These are phyloP conservation scores for Diaporthe destruens DNA, from an alignment of 2,329 filamentous ascomycete genomes.

Conservation along the genomic window DNA sequence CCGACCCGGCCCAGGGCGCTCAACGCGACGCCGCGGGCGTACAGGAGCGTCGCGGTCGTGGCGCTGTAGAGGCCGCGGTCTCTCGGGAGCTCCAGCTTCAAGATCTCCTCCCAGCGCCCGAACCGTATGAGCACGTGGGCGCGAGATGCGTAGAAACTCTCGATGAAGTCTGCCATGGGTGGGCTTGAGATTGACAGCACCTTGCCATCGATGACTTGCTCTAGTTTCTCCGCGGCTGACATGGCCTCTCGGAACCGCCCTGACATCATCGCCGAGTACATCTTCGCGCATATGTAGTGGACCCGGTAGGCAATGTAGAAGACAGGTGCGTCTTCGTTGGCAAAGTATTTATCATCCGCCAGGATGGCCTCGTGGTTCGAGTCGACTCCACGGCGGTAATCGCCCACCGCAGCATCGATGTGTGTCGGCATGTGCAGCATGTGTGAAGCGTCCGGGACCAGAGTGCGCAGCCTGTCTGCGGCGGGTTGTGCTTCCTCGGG, in stretches of 20 bases:
- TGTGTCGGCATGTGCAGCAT: slow-evolving; percentile 7
- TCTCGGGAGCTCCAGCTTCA: background rate
- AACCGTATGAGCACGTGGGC: background rate
- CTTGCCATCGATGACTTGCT: background rate
- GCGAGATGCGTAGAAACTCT: background rate
- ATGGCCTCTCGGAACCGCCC: background rate
- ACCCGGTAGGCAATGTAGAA: background rate
- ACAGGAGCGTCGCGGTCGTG: background rate
- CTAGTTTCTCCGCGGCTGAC: background rate
- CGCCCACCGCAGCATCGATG: background rate
- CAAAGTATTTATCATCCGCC: background rate
- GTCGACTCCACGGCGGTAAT: slow-evolving; percentile 6
- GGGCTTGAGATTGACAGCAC: background rate
- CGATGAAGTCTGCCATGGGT: background rate
- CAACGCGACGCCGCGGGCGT: background rate
- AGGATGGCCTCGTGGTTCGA: slow-evolving; percentile 12
- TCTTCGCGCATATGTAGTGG: background rate
- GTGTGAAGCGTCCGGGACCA: slow-evolving; percentile 7
- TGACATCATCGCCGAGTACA: background rate
- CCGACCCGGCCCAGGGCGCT: background rate
- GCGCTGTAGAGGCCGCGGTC: background rate
- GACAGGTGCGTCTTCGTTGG: background rate
- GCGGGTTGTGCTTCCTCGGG: background rate
- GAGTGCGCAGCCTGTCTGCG: background rate
- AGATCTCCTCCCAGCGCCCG: slow-evolving; percentile 1